Percentiles rank a stretch among this genome's conserved stretches.
phyloP scores from a whole-genome alignment of 768 basidiomycete species.

The Lactifluus echinatus region DNA sequence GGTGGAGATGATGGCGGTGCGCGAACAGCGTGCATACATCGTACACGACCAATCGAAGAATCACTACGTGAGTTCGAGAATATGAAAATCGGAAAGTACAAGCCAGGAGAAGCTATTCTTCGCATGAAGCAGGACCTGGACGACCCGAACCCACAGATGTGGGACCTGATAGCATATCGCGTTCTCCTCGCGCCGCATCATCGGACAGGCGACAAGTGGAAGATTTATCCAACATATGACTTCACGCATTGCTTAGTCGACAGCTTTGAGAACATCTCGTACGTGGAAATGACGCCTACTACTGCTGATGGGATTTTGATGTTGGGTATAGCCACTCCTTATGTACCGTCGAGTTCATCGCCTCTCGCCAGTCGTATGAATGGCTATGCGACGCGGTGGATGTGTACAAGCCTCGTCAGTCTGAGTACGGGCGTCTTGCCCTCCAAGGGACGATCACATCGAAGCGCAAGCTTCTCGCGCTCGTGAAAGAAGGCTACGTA shows the following conservation, averaged over 20 bases:
- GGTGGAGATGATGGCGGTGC: slow-evolving; percentile 76
- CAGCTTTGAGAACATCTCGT: slow-evolving; percentile 99
- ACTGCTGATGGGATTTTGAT: not conserved
- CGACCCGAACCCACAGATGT: slow-evolving; percentile 97
- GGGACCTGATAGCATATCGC: slow-evolving; percentile 96
- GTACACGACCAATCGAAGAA: slow-evolving; percentile 77
- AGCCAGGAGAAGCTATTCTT: slow-evolving; percentile 85
- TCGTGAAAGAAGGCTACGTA: slow-evolving; percentile 81
- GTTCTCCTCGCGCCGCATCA: slow-evolving; percentile 89
- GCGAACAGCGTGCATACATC: slow-evolving; percentile 80
- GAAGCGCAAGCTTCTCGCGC: slow-evolving; percentile 86
- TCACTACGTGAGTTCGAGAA: slow-evolving; percentile 81
- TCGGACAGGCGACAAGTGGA: slow-evolving; percentile 89
- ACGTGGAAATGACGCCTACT: slow-evolving; percentile 30
- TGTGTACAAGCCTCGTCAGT: slow-evolving; percentile 95
- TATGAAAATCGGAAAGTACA: slow-evolving; percentile 88
- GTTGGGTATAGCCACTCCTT: slow-evolving; percentile 70
- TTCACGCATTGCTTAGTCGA: slow-evolving; percentile 98
- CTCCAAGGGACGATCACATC: slow-evolving; percentile 94
- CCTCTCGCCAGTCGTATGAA: slow-evolving; percentile 94
- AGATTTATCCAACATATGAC: slow-evolving; percentile 97
- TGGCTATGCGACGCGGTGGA: slow-evolving; percentile 98
- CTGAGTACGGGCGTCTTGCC: slow-evolving; percentile 90
- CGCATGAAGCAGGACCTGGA: slow-evolving; percentile 96
- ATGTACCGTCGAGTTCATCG: slow-evolving; percentile 93